Evolutionary conservation across 805 yeast genomes (phyloP).

Genomic region (Metschnikowia bowlesiae): DNA sequence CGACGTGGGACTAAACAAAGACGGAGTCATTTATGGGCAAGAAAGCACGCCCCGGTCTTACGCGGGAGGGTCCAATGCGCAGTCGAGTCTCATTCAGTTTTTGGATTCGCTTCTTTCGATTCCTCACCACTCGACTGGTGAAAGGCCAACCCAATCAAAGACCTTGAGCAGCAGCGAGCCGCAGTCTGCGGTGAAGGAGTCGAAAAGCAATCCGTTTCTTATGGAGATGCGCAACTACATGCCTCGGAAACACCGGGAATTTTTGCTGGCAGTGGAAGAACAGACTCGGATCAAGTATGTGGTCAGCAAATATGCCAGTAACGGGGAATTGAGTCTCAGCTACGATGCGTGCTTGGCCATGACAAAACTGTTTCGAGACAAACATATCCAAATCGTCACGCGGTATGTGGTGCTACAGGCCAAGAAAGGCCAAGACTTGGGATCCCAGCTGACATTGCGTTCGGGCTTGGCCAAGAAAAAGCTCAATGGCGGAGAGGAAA

Average conservation of each 20-base stretch:
- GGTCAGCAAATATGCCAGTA: slow-evolving; percentile 42
- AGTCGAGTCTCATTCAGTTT: slow-evolving; percentile 83
- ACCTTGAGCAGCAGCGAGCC: not conserved
- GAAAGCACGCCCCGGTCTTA: slow-evolving; percentile 51
- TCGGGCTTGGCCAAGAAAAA: slow-evolving; percentile 59
- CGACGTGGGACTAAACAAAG: slow-evolving; percentile 64
- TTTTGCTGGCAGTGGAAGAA: slow-evolving; percentile 55
- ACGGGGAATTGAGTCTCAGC: slow-evolving; percentile 59
- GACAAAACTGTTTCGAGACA: slow-evolving; percentile 84
- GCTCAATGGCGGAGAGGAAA: slow-evolving; percentile 47
- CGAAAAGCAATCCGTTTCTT: slow-evolving; percentile 51
- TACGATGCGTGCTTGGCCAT: slow-evolving; percentile 89
- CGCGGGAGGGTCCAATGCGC: slow-evolving; percentile 94
- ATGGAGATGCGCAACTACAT: slow-evolving; percentile 81
- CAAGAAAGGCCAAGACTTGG: slow-evolving; percentile 47
- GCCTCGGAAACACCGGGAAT: slow-evolving; percentile 84
- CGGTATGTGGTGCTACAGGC: slow-evolving; percentile 83
- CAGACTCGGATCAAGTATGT: slow-evolving; percentile 60
- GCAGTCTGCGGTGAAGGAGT: not conserved
- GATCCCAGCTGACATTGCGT: slow-evolving; percentile 57
- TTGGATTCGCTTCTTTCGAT: slow-evolving; percentile 74
- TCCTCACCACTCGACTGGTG: slow-evolving; percentile 76
- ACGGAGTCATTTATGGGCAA: slow-evolving; percentile 76
- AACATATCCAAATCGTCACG: slow-evolving; percentile 89
- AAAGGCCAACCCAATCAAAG: slow-evolving; percentile 26